Conservation (phyloP, 352 stramenopile species). For the Pythium volutum region DNA sequence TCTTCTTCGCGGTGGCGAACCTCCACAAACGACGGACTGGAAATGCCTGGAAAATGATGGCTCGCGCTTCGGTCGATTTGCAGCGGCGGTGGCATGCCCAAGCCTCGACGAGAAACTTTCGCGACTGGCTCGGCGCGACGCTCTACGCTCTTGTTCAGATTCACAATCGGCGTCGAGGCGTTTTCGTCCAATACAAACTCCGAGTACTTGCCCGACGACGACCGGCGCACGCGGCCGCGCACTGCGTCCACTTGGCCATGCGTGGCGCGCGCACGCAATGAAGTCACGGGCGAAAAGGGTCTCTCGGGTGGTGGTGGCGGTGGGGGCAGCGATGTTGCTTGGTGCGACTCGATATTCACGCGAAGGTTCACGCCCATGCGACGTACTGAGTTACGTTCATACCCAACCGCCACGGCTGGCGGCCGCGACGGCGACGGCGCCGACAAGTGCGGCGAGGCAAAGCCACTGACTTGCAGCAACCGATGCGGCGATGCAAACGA, state of each 20-base stretch:
- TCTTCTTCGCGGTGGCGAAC: neutral
- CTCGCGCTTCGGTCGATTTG: constrained; percentile 46
- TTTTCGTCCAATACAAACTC: constrained; percentile 18
- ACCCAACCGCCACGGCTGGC: neutral
- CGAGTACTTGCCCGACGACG: constrained; percentile 7
- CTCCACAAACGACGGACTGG: constrained; percentile 1
- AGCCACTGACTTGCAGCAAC: neutral
- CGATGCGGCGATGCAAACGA: constrained; percentile 10
- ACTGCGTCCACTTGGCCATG: constrained; percentile 37
- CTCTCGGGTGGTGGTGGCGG: constrained; percentile 8
- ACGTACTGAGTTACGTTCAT: constrained; percentile 29
- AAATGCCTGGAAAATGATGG: constrained; percentile 6
- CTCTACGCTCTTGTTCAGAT: constrained; percentile 25
- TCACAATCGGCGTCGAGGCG: constrained; percentile 24
- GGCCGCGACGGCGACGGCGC: neutral
- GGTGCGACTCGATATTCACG: constrained; percentile 48
- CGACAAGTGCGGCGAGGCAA: constrained; percentile 14
- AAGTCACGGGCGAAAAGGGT: constrained; percentile 43
- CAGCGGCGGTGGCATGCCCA: constrained; percentile 26
- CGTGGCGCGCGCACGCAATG: constrained; percentile 30
- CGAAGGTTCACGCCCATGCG: constrained; percentile 53
- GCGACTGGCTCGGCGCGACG: constrained; percentile 2
- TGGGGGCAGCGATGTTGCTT: constrained; percentile 14
- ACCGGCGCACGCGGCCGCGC: constrained; percentile 25
- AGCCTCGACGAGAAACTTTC: neutral